Base-by-base conservation (phyloP, 306 rosid species). In the Rosa multiflora region DNA sequence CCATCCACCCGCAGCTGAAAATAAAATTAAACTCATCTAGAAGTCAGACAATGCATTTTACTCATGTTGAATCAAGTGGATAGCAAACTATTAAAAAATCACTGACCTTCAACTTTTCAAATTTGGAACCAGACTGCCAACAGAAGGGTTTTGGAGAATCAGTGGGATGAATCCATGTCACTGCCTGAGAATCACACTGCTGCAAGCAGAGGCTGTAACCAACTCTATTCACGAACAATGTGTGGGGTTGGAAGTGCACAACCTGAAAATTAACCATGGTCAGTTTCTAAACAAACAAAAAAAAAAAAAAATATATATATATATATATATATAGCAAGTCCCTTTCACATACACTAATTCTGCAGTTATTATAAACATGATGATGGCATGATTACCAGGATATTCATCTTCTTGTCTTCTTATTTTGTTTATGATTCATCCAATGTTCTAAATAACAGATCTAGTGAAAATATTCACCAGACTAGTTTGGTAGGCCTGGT, bases 121-220 rank as follows among this genome's bases (percentile, higher is more conserved):
- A 96, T 82, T 77, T 89, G 53, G 97, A 87, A 85, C 89, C 89
- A 61, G 93, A 90, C 79, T 90, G 88, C 98, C 98, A 95, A 74
- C 79, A 88, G 78, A 93, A 91, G 49, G 91, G 85, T 81, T 90
- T 95, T 51, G 99, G 97, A 84, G 94, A 90, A 88, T 93, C 98
- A 61, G 91, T 78, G 59, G 97, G 97, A 87, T 90, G 96, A 86
- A 93, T 86, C 98, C 94, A 95, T 55, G 90, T 76, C 79, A 89
- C 67, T 55, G 91, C 82, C 86, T 90, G 97, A 83, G 97, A 87
- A 82, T 80, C 91, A 86, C 92, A 91, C 84, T 93, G 99, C 86
- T 84, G 98, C 75, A 95, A 86, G 87, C 99, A 90, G 73, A 95
- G 83, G 82, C 98, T 88, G 83, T 82, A 86, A 74, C 99, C 99